Evolutionary conservation across 345 rosid species (phyloP).

Genomic region (Brassica rapa): DNA sequence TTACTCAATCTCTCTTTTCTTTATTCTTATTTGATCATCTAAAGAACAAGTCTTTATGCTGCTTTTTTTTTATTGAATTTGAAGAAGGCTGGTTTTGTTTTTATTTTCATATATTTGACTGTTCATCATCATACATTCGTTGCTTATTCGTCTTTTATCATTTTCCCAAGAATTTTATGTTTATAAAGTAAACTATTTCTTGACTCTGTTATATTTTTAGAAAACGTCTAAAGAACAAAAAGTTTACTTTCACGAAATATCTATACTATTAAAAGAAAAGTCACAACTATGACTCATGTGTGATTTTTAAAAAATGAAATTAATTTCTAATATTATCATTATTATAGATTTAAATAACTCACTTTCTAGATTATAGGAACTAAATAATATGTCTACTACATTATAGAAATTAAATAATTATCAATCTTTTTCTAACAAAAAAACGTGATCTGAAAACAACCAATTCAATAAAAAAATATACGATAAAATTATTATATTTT

Average conservation of each 20-base stretch:
- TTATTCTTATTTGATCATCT: not conserved
- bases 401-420: too few species aligned
- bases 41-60: not conserved
- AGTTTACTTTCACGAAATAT: not conserved
- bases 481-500: too few species aligned
- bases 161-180: conserved; percentile 6
- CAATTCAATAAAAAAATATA: too few species aligned
- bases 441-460: too few species aligned
- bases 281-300: too few species aligned
- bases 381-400: too few species aligned
- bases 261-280: too few species aligned
- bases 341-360: too few species aligned
- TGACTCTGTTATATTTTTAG: not conserved
- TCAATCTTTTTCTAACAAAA: too few species aligned
- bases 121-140: not conserved
- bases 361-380: too few species aligned
- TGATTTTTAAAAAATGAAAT: too few species aligned
- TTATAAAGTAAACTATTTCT: not conserved
- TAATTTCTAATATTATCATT: too few species aligned
- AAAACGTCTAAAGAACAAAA: not conserved
- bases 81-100: not conserved
- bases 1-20: not conserved
- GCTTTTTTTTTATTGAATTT: not conserved
- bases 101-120: not conserved
- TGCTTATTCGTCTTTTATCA: not conserved